Evolutionary conservation across 176 grass and related monocot species (phyloP).

Genomic region (Calamus simplicifolius): DNA sequence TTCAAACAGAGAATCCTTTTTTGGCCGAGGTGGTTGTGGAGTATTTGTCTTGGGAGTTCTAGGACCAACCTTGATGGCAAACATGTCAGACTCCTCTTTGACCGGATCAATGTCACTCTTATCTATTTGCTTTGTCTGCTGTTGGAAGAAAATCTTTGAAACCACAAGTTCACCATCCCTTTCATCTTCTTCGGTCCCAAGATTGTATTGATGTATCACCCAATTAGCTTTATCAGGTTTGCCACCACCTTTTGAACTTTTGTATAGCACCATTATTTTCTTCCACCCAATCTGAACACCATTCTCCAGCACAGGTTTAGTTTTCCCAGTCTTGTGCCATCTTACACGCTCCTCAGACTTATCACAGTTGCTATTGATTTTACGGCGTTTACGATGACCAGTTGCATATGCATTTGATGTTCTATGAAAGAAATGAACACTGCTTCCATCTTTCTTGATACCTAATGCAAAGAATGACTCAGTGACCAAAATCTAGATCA

Average conservation of each 20-base stretch:
- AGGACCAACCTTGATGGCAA: constrained; percentile 40
- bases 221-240: constrained; percentile 62
- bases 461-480: constrained; percentile 23
- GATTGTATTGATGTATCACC: constrained; percentile 93
- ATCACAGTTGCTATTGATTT: constrained; percentile 9
- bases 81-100: constrained; percentile 25
- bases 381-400: constrained; percentile 67
- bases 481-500: background rate
- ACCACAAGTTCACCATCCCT: constrained; percentile 57
- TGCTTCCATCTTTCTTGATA: constrained; percentile 57
- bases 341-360: constrained; percentile 41
- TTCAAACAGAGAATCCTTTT: constrained; percentile 27
- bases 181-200: constrained; percentile 62
- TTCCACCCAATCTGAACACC: constrained; percentile 74
- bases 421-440: constrained; percentile 66
- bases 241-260: constrained; percentile 30
- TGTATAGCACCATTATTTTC: constrained; percentile 93
- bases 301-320: constrained; percentile 44
- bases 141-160: constrained; percentile 67
- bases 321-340: constrained; percentile 90
- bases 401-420: constrained; percentile 68
- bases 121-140: constrained; percentile 29
- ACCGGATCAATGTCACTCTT: constrained; percentile 26
- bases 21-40: constrained; percentile 33
- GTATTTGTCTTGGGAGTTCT: constrained; percentile 59